A percentile compares a stretch with the other conserved stretches of the same genome.
These are phyloP conservation scores for Oxytropis ochrocephala DNA, from an alignment of 306 rosid species.

Conservation along the genomic window DNA sequence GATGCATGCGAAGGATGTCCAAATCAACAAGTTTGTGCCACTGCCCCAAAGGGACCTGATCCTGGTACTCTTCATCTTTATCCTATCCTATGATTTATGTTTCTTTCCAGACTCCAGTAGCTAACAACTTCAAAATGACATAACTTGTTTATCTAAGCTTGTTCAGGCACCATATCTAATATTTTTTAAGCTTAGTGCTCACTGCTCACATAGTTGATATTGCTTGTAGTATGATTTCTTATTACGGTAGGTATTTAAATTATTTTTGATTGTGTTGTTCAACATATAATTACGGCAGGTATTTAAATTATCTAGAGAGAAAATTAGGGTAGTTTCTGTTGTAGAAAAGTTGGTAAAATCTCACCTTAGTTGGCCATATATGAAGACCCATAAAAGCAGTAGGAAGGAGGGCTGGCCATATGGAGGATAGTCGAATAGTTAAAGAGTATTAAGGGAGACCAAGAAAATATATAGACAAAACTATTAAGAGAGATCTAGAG, in stretches of 20 bases:
- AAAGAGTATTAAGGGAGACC: not conserved
- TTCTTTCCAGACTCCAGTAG: not conserved
- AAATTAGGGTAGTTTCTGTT: not conserved
- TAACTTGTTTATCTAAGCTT: not conserved
- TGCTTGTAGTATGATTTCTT: not conserved
- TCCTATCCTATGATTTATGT: not conserved
- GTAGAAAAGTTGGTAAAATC: not conserved
- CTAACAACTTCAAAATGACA: not conserved
- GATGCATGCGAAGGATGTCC: constrained; percentile 87
- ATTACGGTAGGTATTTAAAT: not conserved
- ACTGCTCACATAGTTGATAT: not conserved
- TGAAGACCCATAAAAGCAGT: not conserved
- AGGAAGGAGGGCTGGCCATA: not conserved
- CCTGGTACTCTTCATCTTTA: constrained; percentile 45
- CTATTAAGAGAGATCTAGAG: not conserved
- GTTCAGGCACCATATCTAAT: not conserved
- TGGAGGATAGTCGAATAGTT: not conserved
- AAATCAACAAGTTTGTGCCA: constrained; percentile 78
- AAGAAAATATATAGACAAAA: no score
- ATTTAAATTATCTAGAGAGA: not conserved
- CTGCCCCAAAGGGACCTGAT: constrained; percentile 94
- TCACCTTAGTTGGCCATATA: not conserved
- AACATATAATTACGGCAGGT: not conserved
- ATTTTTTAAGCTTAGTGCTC: not conserved
- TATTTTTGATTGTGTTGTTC: not conserved